Evolutionary conservation across 2,329 filamentous ascomycete species (phyloP).

Genomic region (Pseudogymnoascus verrucosus): DNA sequence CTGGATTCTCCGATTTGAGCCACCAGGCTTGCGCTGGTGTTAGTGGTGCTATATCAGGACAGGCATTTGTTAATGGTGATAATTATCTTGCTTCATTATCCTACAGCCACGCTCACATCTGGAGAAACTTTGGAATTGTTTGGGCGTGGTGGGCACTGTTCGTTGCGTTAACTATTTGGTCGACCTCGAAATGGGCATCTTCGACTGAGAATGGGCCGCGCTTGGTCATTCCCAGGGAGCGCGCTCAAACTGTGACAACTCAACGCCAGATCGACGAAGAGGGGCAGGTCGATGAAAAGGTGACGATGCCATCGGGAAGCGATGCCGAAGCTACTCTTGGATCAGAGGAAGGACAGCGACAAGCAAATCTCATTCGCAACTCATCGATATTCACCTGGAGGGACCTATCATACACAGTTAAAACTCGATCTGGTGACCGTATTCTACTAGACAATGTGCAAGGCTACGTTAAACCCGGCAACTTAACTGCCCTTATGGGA

Average conservation of each 20-base stretch:
- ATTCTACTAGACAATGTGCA: constrained; percentile 70
- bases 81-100: constrained; percentile 48
- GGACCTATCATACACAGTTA: constrained; percentile 59
- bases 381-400: constrained; percentile 69
- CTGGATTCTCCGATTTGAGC: constrained; percentile 27
- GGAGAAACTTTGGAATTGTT: constrained; percentile 54
- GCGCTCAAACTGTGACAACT: background rate
- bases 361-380: constrained; percentile 45
- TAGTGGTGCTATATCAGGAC: constrained; percentile 42
- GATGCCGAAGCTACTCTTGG: constrained; percentile 14
- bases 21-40: constrained; percentile 51
- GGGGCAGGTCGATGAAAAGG: constrained; percentile 17
- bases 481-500: constrained; percentile 58
- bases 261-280: background rate
- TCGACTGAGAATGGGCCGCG: background rate
- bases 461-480: constrained; percentile 70
- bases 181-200: constrained; percentile 46
- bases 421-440: constrained; percentile 52
- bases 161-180: constrained; percentile 48
- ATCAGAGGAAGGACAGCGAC: constrained; percentile 24
- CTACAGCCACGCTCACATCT: constrained; percentile 44
- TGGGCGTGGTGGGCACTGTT: constrained; percentile 57
- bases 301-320: constrained; percentile 12
- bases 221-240: background rate
- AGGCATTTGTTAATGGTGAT: constrained; percentile 45